A percentile compares a stretch with the other conserved stretches of the same genome.
phyloP scores from a whole-genome alignment of 2,329 filamentous ascomycete genomes.

The Zasmidium cellare region DNA sequence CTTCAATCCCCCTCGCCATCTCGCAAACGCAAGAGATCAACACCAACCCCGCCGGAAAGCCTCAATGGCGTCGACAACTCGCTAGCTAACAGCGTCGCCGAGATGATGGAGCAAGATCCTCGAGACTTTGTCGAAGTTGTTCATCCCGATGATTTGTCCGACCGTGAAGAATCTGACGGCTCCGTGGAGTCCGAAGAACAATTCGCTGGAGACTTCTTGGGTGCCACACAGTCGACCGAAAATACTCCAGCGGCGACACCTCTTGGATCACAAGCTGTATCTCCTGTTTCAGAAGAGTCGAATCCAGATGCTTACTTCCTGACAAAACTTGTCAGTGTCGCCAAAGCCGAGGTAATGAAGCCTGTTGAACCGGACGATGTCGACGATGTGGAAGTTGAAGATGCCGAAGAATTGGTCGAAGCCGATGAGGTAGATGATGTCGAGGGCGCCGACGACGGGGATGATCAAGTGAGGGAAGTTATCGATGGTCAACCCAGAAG shows the following conservation, averaged over 20 bases:
- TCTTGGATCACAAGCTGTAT: slow-evolving; percentile 20
- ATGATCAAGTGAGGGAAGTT: slow-evolving; percentile 14
- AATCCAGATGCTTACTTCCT: slow-evolving; percentile 14
- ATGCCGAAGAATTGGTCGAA: slow-evolving; percentile 15
- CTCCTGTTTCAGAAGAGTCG: slow-evolving; percentile 22
- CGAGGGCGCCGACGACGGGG: slow-evolving; percentile 28
- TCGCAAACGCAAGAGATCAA: slow-evolving; percentile 31
- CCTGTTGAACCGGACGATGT: not conserved
- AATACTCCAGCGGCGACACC: slow-evolving; percentile 23
- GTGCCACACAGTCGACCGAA: slow-evolving; percentile 22
- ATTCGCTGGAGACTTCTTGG: slow-evolving; percentile 10
- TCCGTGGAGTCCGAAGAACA: slow-evolving; percentile 25
- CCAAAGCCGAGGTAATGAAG: not conserved
- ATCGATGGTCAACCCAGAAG: slow-evolving; percentile 22
- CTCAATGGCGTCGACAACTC: slow-evolving; percentile 4
- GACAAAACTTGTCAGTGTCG: slow-evolving; percentile 8
- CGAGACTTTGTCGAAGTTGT: slow-evolving; percentile 10
- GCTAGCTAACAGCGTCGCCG: not conserved
- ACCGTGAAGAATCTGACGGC: slow-evolving; percentile 12
- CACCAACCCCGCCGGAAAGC: slow-evolving; percentile 19
- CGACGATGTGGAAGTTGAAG: slow-evolving; percentile 14
- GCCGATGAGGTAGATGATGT: slow-evolving; percentile 23
- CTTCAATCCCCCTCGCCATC: slow-evolving; percentile 19
- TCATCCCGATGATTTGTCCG: slow-evolving; percentile 14
- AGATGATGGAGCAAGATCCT: slow-evolving; percentile 1